A percentile compares a stretch with the other conserved stretches of the same genome.
phyloP scores from a whole-genome alignment of 768 basidiomycete species.

The Collybiopsis luxurians region DNA sequence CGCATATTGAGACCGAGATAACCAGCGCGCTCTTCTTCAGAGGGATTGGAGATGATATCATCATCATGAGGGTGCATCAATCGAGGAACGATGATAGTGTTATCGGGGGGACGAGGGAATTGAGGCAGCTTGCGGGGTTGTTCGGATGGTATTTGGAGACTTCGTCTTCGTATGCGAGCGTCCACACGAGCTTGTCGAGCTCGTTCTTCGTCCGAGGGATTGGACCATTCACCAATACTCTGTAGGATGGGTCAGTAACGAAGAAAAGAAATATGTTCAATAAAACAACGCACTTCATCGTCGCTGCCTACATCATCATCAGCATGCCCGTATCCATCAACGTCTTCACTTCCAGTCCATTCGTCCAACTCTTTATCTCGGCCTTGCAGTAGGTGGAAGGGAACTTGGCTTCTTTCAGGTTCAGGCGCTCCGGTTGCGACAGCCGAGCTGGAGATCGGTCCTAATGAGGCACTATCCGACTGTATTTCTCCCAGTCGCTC shows the following conservation, averaged over 20 bases:
- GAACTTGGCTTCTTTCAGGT: conserved; percentile 20
- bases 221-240: conserved; percentile 89
- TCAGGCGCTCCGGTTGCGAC: conserved; percentile 8
- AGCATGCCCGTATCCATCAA: conserved; percentile 32
- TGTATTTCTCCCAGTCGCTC: conserved; percentile 17
- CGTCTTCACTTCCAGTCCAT: conserved; percentile 84
- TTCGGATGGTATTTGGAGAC: conserved; percentile 47
- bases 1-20: conserved; percentile 38
- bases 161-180: conserved; percentile 58
- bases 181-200: conserved; percentile 67
- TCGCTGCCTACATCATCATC: conserved; percentile 47
- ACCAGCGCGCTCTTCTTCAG: conserved; percentile 60
- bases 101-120: conserved; percentile 75
- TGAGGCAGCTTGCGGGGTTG: conserved; percentile 72
- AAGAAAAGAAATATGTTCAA: conserved; percentile 9
- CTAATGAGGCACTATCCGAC: conserved; percentile 2
- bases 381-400: conserved; percentile 19
- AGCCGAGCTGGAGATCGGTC: neutral
- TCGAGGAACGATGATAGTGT: conserved; percentile 37
- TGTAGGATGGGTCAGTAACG: conserved; percentile 26
- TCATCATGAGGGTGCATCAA: conserved; percentile 40
- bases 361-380: conserved; percentile 44
- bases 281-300: conserved; percentile 54
- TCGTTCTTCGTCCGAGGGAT: conserved; percentile 87
- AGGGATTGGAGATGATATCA: conserved; percentile 84